A percentile compares a stretch with the other conserved stretches of the same genome.
phyloP scores from a whole-genome alignment of 2,329 filamentous ascomycete species.

The Cordyceps cicadae region DNA sequence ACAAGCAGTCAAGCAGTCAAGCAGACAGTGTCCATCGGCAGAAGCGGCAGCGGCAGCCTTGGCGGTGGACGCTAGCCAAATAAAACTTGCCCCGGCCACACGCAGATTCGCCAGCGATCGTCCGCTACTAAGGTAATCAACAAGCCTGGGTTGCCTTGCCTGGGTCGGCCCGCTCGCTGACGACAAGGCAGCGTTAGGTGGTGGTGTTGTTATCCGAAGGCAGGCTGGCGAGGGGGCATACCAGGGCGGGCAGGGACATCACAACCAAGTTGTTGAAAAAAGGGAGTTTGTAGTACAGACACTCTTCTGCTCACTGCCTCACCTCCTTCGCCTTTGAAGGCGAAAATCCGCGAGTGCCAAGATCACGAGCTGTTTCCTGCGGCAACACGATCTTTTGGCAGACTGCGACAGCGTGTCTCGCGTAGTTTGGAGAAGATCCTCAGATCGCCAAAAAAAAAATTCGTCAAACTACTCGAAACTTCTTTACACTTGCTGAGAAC shows the following conservation, averaged over 20 bases:
- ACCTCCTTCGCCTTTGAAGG: background rate
- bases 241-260: background rate
- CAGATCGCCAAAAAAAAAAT: background rate
- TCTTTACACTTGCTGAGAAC: background rate
- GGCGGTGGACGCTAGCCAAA: background rate
- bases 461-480: background rate
- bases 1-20: background rate
- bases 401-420: background rate
- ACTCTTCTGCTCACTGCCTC: background rate
- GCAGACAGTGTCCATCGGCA: background rate
- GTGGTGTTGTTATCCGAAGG: background rate
- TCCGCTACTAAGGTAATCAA: background rate
- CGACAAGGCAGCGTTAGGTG: background rate
- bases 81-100: background rate
- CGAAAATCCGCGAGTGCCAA: background rate
- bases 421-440: background rate
- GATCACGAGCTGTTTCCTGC: background rate
- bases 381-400: background rate
- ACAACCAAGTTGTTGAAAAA: background rate
- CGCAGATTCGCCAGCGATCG: slow-evolving; percentile 3
- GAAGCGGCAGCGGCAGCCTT: background rate
- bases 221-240: background rate
- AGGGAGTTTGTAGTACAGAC: background rate
- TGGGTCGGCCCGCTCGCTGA: slow-evolving; percentile 1
- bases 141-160: background rate